These are phyloP conservation scores for Vigna mungo DNA, from an alignment of 306 rosid genomes.

Conservation along the genomic window DNA sequence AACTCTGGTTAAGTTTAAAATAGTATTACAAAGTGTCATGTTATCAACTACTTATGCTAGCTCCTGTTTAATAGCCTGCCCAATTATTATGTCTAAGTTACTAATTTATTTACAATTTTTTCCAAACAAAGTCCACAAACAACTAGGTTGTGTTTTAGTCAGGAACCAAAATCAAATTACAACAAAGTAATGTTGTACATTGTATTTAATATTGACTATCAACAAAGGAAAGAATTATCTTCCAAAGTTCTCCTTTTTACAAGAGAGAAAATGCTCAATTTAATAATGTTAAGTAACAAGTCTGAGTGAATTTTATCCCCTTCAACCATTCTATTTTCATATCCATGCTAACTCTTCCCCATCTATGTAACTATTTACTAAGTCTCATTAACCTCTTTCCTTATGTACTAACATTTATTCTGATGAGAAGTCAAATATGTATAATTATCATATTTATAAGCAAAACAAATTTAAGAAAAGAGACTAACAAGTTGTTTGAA, in stretches of 20 bases:
- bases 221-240: not conserved
- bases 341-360: not conserved
- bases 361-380: not conserved
- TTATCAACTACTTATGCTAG: no score
- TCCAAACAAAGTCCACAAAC: not conserved
- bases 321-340: not conserved
- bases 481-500: constrained; percentile 56
- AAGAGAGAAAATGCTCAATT: not conserved
- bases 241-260: not conserved
- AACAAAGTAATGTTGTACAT: not conserved
- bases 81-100: constrained; percentile 4
- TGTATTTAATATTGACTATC: not conserved
- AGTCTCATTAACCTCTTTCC: not conserved
- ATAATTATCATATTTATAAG: constrained; percentile 27
- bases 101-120: not conserved
- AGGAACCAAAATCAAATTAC: not conserved
- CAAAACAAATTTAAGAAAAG: constrained; percentile 15
- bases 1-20: not conserved
- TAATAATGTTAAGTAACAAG: not conserved
- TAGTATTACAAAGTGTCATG: no score
- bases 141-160: not conserved
- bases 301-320: not conserved
- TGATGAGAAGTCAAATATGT: constrained; percentile 7
- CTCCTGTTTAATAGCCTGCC: not conserved
- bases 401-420: not conserved